These are phyloP conservation scores for Marasmius tenuissimus DNA, from an alignment of 1,284 basidiomycete species.

Conservation along the genomic window DNA sequence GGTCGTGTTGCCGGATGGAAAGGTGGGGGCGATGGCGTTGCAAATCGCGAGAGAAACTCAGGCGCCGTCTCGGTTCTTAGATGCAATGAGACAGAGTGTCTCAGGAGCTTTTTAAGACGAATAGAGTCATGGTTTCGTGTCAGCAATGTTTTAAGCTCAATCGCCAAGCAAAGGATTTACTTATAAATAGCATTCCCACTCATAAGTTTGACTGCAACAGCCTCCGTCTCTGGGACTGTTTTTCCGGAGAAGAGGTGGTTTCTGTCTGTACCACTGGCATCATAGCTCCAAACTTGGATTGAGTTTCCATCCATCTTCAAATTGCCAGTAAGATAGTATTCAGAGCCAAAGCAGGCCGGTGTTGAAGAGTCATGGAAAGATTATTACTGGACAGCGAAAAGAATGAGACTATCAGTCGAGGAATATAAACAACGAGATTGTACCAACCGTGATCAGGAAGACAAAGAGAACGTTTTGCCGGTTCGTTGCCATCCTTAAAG, in stretches of 20 bases:
- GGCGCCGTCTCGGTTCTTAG: neutral
- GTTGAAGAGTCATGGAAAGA: too few relatives aligned
- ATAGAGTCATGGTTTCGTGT: neutral
- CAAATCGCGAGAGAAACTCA: neutral
- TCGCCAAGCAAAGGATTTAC: neutral
- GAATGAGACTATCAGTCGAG: too few relatives aligned
- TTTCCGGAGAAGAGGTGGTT: neutral
- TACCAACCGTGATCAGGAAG: too few relatives aligned
- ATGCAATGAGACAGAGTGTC: neutral
- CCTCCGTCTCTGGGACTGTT: neutral
- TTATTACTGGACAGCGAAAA: too few relatives aligned
- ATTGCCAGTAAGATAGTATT: neutral
- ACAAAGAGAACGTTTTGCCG: too few relatives aligned
- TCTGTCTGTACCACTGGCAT: neutral
- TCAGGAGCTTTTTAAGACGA: neutral
- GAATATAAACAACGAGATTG: too few relatives aligned
- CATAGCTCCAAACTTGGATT: neutral
- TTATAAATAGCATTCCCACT: neutral
- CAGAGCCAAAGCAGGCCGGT: too few relatives aligned
- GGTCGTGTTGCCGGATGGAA: neutral
- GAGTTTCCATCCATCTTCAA: neutral
- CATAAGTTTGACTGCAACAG: neutral
- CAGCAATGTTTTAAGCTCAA: neutral
- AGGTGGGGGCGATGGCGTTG: neutral
- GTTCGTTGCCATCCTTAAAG: too few relatives aligned